phyloP scores from a whole-genome alignment of 805 yeast species.

The Candida loeiensis region DNA sequence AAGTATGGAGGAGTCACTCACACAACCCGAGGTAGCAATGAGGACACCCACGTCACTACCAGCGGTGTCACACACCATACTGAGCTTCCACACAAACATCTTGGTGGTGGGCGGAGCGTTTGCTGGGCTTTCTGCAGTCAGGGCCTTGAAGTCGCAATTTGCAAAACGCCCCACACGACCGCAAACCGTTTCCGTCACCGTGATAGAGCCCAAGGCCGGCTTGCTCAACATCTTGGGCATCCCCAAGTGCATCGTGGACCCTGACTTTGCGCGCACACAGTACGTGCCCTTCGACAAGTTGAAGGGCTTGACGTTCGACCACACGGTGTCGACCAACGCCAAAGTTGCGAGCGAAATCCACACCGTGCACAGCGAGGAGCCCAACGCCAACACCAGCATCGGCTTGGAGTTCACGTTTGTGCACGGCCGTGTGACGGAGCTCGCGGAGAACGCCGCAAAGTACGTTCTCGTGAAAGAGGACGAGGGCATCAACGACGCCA shows the following conservation, averaged over 20 bases:
- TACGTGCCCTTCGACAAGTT: constrained; percentile 31
- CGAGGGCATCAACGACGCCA: constrained; percentile 8
- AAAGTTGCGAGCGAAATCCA: constrained; percentile 11
- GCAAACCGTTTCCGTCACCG: constrained; percentile 25
- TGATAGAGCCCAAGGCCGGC: constrained; percentile 40
- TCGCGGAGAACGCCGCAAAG: constrained; percentile 15
- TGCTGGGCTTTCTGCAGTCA: constrained; percentile 37
- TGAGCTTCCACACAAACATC: constrained; percentile 23
- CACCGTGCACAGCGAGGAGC: constrained; percentile 3
- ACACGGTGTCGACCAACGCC: constrained; percentile 23
- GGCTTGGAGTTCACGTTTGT: constrained; percentile 26
- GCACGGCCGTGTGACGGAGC: constrained; percentile 29
- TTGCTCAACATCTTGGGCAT: constrained; percentile 38
- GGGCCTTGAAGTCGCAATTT: constrained; percentile 26
- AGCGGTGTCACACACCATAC: neutral
- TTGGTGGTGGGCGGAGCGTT: constrained; percentile 42
- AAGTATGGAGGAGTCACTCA: neutral
- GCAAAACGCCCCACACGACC: constrained; percentile 12
- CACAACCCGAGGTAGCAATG: neutral
- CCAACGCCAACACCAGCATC: constrained; percentile 11
- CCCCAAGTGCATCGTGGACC: constrained; percentile 37
- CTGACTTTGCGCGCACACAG: constrained; percentile 37
- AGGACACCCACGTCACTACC: neutral
- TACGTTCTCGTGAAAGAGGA: constrained; percentile 6
- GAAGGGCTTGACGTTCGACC: constrained; percentile 26